Evolutionary conservation across 192 early-diverging fungal species (phyloP), one percentile per base, ranked within the genome.

Genomic region (Jimgerdemannia flammicorona): DNA sequence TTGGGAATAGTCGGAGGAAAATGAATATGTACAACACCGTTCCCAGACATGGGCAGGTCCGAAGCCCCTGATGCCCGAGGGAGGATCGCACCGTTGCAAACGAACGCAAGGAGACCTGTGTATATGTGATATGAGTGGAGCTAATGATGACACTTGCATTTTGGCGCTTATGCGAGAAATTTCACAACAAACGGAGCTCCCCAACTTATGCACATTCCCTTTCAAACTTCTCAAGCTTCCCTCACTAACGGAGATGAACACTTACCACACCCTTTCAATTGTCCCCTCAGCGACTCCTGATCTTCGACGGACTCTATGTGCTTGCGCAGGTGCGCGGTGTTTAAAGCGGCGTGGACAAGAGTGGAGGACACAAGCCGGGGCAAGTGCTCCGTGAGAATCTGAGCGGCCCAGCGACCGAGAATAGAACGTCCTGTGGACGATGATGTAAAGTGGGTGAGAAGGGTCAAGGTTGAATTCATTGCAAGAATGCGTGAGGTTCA

Each of bases 71-170:
- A 79, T 18, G 40, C 71, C 14, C 88, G 88, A 3, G 88, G 87
- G 39, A 90, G 77, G 7, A 90, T 75, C 9, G 87, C 73, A 14
- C 87, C 88, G 54, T 90, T 80, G 3, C 78, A 75, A 7, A 88
- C 76, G 77, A 90, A 90, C 9, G 84, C 70, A 9, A 87, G 69
- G 6, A 90, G 70, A 1, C 80, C 80, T 59, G 6, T 10, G 14
- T 59, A 10, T 10, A 59, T 10, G 49, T 59, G 14, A 59, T 59
- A 10, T 59, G 14, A 14, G 49, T 14, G 8, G 8, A 59, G 49
- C 14, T 59, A 59, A 59, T 10, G 49, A 10, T 59, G 49, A 59
- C 49, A 14, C 49, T 14, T 59, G 8, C 49, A 10, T 59, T 59
- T 10, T 10, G 14, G 49, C 49, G 29, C 49, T 6, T 14, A 59